A percentile compares a stretch with the other conserved stretches of the same genome.
phyloP scores from a whole-genome alignment of 2,329 filamentous ascomycete species.

The Phoma herbarum region DNA sequence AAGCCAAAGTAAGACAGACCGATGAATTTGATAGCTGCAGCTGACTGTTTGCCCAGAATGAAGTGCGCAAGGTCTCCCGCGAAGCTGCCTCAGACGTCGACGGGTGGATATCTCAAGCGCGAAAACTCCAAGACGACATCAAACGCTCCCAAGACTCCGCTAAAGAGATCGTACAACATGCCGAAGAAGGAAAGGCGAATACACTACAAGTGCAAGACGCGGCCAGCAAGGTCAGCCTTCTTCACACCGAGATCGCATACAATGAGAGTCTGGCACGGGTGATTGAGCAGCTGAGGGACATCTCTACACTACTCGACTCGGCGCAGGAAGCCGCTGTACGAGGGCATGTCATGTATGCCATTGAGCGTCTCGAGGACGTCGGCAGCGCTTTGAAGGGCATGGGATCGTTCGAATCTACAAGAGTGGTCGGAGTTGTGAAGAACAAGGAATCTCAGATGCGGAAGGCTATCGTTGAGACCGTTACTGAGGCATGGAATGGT shows the following conservation, averaged over 20 bases:
- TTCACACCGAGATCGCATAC: conserved; percentile 68
- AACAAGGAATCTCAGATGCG: conserved; percentile 72
- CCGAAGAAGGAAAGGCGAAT: conserved; percentile 72
- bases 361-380: conserved; percentile 59
- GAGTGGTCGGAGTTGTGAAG: conserved; percentile 71
- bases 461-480: conserved; percentile 69
- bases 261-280: conserved; percentile 62
- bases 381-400: conserved; percentile 66
- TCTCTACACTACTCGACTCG: conserved; percentile 59
- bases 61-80: conserved; percentile 79
- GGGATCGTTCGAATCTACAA: conserved; percentile 67
- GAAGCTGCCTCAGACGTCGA: conserved; percentile 82
- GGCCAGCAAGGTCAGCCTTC: conserved; percentile 61
- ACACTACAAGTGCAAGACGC: conserved; percentile 71
- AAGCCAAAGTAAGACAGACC: conserved; percentile 58
- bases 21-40: not conserved
- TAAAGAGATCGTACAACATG: conserved; percentile 79
- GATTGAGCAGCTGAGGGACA: conserved; percentile 61
- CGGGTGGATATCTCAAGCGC: conserved; percentile 85
- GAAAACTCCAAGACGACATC: conserved; percentile 85
- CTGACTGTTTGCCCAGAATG: conserved; percentile 58
- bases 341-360: conserved; percentile 57
- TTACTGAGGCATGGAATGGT: conserved; percentile 75
- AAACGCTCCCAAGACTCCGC: conserved; percentile 80
- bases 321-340: conserved; percentile 57